Evolutionary conservation across 148 eudicot genomes (phyloP).

Genomic region (Heliamphora exappendiculata): DNA sequence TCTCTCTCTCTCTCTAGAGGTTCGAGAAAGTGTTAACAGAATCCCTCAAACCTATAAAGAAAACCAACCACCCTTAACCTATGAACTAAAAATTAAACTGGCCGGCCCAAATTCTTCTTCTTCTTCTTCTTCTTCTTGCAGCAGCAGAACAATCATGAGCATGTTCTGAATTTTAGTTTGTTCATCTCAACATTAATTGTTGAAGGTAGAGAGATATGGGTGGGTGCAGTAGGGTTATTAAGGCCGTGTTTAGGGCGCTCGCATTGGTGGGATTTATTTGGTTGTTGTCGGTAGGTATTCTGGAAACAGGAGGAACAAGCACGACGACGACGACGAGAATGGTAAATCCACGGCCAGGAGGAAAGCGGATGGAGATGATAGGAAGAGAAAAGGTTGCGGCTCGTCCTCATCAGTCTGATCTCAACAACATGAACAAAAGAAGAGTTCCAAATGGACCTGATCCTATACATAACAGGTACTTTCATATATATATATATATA

Average conservation of each 20-base stretch:
- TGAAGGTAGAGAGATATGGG: constrained; percentile 10
- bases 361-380: constrained; percentile 5
- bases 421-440: constrained; percentile 57
- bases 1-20: constrained; percentile 17
- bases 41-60: constrained; percentile 47
- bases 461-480: constrained; percentile 79
- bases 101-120: neutral
- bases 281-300: constrained; percentile 23
- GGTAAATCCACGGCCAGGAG: neutral
- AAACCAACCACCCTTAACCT: constrained; percentile 27
- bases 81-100: neutral
- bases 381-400: constrained; percentile 11
- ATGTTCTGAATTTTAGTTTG: neutral
- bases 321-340: neutral
- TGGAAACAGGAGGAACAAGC: constrained; percentile 20
- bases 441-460: constrained; percentile 74
- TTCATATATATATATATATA: no score
- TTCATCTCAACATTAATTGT: no score
- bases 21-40: constrained; percentile 35
- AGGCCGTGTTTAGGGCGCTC: constrained; percentile 20
- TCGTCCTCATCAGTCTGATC: constrained; percentile 20
- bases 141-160: neutral
- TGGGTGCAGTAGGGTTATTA: constrained; percentile 8
- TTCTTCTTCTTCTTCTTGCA: neutral
- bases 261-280: constrained; percentile 22